These are phyloP conservation scores for Lipomyces yamadae DNA, from an alignment of 805 yeast genomes.

Conservation along the genomic window DNA sequence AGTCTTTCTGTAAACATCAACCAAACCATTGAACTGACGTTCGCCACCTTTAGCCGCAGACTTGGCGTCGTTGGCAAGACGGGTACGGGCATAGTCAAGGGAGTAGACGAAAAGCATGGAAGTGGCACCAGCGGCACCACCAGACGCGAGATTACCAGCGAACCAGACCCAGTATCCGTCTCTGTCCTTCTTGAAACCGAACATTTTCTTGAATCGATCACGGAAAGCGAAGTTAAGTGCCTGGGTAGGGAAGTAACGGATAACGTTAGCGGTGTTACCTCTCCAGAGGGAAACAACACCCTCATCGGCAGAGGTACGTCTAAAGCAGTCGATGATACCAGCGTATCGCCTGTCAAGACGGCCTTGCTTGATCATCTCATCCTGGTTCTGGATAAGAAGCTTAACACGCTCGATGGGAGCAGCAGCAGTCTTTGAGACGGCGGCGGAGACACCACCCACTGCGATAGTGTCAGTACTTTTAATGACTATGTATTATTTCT, in stretches of 20 bases:
- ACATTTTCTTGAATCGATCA: constrained; percentile 93
- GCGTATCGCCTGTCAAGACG: constrained; percentile 83
- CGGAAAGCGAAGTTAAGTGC: constrained; percentile 98
- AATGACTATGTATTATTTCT: neutral
- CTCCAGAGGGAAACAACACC: constrained; percentile 96
- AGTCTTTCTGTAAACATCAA: constrained; percentile 96
- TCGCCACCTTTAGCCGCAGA: constrained; percentile 83
- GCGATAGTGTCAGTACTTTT: constrained; percentile 57
- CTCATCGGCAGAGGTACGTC: constrained; percentile 90
- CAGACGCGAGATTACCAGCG: constrained; percentile 97
- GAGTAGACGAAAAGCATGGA: constrained; percentile 93
- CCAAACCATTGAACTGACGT: constrained; percentile 95
- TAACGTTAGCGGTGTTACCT: constrained; percentile 99
- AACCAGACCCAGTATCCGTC: constrained; percentile 93
- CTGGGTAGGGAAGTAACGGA: constrained; percentile 99
- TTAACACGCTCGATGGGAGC: constrained; percentile 98
- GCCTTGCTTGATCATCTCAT: constrained; percentile 97
- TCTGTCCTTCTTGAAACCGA: constrained; percentile 90
- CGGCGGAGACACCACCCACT: constrained; percentile 99
- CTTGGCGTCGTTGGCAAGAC: constrained; percentile 98
- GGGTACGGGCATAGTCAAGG: constrained; percentile 97
- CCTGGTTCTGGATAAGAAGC: constrained; percentile 87
- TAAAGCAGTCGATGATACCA: constrained; percentile 94
- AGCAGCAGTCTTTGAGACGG: constrained; percentile 96
- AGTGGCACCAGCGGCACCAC: constrained; percentile 98